These are phyloP conservation scores for Apiospora sp. DNA, from an alignment of 2,329 filamentous ascomycete species.

Conservation along the genomic window DNA sequence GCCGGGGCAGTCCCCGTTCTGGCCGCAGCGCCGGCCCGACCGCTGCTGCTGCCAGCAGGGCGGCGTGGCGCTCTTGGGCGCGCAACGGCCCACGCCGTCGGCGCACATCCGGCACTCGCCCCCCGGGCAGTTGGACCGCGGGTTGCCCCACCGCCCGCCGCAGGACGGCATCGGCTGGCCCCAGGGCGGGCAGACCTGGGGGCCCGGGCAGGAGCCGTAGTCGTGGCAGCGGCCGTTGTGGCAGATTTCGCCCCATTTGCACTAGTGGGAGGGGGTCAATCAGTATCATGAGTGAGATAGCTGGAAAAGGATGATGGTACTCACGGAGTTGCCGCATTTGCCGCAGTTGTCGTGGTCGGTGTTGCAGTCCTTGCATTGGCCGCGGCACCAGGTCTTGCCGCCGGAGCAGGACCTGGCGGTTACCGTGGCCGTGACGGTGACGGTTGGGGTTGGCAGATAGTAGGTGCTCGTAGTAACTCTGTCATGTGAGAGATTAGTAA, in stretches of 20 bases:
- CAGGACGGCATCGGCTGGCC: background rate
- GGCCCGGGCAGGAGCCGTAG: background rate
- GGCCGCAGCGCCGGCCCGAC: background rate
- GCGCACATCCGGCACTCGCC: slow-evolving; percentile 2
- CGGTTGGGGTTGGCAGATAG: background rate
- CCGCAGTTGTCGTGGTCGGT: background rate
- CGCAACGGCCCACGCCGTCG: slow-evolving; percentile 1
- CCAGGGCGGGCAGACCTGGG: background rate
- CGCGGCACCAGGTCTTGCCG: background rate
- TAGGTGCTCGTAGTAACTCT: background rate
- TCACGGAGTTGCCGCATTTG: background rate
- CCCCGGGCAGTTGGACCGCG: background rate
- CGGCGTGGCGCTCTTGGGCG: background rate
- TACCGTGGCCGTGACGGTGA: background rate
- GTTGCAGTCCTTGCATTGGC: background rate
- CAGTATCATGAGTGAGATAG: background rate
- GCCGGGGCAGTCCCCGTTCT: background rate
- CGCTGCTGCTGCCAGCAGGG: slow-evolving; percentile 5
- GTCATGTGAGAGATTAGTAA: background rate
- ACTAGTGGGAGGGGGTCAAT: background rate
- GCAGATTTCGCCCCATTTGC: background rate
- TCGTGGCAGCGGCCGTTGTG: background rate
- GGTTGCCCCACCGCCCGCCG: background rate
- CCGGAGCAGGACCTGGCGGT: background rate
- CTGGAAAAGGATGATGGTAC: background rate